Evolutionary conservation across 1,139 yeast species (phyloP).

Genomic region (Debaryomyces psychrophilus): DNA sequence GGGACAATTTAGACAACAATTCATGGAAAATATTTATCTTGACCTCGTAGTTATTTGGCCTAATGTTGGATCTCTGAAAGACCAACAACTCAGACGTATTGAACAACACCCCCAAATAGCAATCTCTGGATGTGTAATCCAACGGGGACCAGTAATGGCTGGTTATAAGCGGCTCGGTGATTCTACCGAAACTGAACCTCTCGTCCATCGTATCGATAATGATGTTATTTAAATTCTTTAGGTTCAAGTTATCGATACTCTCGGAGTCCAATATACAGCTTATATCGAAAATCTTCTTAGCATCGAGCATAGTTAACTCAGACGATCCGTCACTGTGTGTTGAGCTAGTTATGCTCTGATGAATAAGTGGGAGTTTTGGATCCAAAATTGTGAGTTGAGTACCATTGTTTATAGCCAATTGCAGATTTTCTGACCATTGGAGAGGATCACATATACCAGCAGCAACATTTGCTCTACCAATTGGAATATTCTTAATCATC

Average conservation of each 20-base stretch:
- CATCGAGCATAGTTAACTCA: conserved; percentile 25
- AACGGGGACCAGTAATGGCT: conserved; percentile 42
- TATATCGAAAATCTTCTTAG: conserved; percentile 33
- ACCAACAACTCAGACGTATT: conserved; percentile 45
- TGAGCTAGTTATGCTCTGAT: conserved; percentile 27
- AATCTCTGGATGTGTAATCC: conserved; percentile 28
- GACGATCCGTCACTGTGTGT: conserved; percentile 11
- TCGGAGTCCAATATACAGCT: conserved; percentile 34
- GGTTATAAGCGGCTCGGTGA: conserved; percentile 38
- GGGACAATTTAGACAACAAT: conserved; percentile 25
- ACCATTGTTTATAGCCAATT: conserved; percentile 42
- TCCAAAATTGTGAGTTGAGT: conserved; percentile 39
- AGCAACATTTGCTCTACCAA: conserved; percentile 29
- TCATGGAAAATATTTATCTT: conserved; percentile 32
- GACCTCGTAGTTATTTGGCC: conserved; percentile 28
- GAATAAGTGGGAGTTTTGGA: conserved; percentile 44
- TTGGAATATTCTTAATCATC: conserved; percentile 24
- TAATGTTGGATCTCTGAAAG: conserved; percentile 29
- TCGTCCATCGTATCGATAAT: conserved; percentile 33
- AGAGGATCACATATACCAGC: conserved; percentile 32
- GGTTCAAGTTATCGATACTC: conserved; percentile 30
- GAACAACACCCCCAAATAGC: conserved; percentile 37
- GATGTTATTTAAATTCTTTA: conserved; percentile 33
- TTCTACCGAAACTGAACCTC: conserved; percentile 32
- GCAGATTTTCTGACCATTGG: conserved; percentile 42